phyloP scores from a whole-genome alignment of 2,329 filamentous ascomycete genomes.

The Xylariaceae sp. region DNA sequence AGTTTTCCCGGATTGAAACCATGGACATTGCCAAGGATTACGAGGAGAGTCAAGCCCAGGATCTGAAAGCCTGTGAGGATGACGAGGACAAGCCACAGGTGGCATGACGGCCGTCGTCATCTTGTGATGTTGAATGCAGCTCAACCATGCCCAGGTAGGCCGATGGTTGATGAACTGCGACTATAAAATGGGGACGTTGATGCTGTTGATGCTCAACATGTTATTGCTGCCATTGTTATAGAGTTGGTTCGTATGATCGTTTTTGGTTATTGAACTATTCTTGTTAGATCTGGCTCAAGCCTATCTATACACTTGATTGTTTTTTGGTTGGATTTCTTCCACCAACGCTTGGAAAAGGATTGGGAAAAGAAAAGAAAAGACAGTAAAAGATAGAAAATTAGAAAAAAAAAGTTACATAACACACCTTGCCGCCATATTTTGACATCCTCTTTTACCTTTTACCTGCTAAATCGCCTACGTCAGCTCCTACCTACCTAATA shows the following conservation, averaged over 20 bases:
- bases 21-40: conserved; percentile 25
- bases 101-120: conserved; percentile 9
- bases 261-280: background rate
- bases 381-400: background rate
- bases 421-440: background rate
- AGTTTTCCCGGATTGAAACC: conserved; percentile 21
- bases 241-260: background rate
- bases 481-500: no score
- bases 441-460: no score
- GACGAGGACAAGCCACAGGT: conserved; percentile 11
- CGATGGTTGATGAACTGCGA: conserved; percentile 9
- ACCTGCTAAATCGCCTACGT: no score
- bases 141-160: conserved; percentile 5
- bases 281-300: background rate
- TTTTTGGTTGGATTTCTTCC: background rate
- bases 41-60: conserved; percentile 17
- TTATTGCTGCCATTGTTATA: conserved; percentile 4
- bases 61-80: conserved; percentile 20
- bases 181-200: background rate
- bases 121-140: background rate
- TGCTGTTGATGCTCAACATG: conserved; percentile 9
- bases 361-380: background rate
- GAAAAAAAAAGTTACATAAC: background rate
- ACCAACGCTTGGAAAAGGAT: background rate
- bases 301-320: background rate